These are phyloP conservation scores for Xylaria polymorpha DNA, from an alignment of 2,329 filamentous ascomycete species.

Conservation along the genomic window DNA sequence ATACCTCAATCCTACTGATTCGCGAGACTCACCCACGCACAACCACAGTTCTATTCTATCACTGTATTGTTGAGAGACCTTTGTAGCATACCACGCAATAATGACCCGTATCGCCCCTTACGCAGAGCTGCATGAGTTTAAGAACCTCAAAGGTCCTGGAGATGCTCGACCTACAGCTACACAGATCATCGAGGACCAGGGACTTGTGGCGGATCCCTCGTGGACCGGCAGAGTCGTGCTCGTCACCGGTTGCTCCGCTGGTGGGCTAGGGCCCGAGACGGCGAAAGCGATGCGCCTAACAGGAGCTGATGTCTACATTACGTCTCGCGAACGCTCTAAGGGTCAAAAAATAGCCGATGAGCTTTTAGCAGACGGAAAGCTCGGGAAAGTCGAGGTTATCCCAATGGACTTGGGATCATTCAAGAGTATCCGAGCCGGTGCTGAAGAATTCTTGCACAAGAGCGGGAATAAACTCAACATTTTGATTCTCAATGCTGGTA, in stretches of 20 bases:
- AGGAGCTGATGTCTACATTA: constrained; percentile 38
- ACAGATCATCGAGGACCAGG: too few relatives aligned
- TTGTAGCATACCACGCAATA: too few relatives aligned
- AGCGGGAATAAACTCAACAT: constrained; percentile 23
- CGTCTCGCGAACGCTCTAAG: constrained; percentile 35
- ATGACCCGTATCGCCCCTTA: too few relatives aligned
- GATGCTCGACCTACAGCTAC: too few relatives aligned
- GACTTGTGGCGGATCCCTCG: too few relatives aligned
- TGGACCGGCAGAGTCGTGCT: constrained; percentile 27
- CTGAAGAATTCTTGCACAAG: neutral
- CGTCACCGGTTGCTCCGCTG: constrained; percentile 17
- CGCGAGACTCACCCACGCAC: too few relatives aligned
- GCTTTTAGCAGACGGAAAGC: constrained; percentile 21
- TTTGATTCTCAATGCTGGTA: constrained; percentile 32
- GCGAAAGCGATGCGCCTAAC: constrained; percentile 13
- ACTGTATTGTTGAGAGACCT: too few relatives aligned
- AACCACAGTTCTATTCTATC: too few relatives aligned
- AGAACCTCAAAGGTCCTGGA: too few relatives aligned
- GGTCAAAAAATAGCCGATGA: constrained; percentile 27
- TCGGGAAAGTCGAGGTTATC: constrained; percentile 37
- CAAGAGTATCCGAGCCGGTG: constrained; percentile 22
- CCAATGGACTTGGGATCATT: constrained; percentile 39
- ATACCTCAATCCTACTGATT: too few relatives aligned
- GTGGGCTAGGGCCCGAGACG: constrained; percentile 20
- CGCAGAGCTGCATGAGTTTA: too few relatives aligned